phyloP scores from a whole-genome alignment of 257 asterid genomes.

The Przewalskia tangutica region DNA sequence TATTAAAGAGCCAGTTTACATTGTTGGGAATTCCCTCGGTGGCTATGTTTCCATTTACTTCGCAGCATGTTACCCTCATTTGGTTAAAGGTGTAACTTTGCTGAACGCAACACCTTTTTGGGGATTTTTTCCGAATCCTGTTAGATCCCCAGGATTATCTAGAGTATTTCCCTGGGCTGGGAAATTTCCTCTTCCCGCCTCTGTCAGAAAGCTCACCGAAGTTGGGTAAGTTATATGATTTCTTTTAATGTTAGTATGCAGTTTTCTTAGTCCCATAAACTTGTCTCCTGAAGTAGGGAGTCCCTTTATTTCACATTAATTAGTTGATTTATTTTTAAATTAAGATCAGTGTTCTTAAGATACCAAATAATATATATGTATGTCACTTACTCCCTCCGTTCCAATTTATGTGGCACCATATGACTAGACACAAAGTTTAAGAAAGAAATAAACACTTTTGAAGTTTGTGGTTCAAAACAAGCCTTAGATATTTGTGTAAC shows the following conservation, averaged over 20 bases:
- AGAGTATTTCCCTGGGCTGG: slow-evolving; percentile 78
- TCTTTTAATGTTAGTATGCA: neutral
- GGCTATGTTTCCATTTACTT: slow-evolving; percentile 78
- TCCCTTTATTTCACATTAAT: neutral
- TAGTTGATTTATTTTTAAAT: neutral
- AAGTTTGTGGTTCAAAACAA: no score
- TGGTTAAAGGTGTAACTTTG: slow-evolving; percentile 81
- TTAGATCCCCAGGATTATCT: slow-evolving; percentile 53
- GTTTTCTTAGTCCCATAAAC: neutral
- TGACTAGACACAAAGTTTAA: no score
- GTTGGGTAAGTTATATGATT: slow-evolving; percentile 36
- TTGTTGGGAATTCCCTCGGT: slow-evolving; percentile 90
- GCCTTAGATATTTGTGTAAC: no score
- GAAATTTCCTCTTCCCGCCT: slow-evolving; percentile 69
- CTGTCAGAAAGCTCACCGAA: slow-evolving; percentile 43
- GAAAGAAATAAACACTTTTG: no score
- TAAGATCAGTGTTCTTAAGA: neutral
- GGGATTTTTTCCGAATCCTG: slow-evolving; percentile 85
- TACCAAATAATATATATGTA: neutral
- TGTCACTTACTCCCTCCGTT: neutral
- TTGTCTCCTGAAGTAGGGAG: neutral
- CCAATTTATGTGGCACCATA: no score
- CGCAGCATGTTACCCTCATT: slow-evolving; percentile 62
- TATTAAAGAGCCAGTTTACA: slow-evolving; percentile 74
- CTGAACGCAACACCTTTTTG: slow-evolving; percentile 91